Evolutionary conservation across 345 rosid genomes (phyloP).

Genomic region (Pistacia vera): DNA sequence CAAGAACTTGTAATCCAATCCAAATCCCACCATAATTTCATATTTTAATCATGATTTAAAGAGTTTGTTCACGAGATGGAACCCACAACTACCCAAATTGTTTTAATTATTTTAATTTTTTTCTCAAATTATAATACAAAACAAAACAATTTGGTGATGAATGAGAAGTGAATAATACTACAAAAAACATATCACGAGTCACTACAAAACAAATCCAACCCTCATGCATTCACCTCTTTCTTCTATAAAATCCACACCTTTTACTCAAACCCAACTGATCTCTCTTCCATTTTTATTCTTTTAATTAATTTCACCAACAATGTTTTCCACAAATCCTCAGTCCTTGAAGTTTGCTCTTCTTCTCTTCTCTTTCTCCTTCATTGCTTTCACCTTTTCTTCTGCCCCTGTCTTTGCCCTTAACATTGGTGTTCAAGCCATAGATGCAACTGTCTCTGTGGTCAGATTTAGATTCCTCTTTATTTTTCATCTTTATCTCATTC

Average conservation of each 20-base stretch:
- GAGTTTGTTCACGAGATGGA: slow-evolving; percentile 21
- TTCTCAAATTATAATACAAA: background rate
- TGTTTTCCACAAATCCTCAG: background rate
- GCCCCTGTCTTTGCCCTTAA: slow-evolving; percentile 54
- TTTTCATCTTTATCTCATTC: background rate
- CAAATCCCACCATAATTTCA: too few species aligned
- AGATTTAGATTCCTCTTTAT: slow-evolving; percentile 12
- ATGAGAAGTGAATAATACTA: slow-evolving; percentile 21
- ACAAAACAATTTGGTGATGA: too few species aligned
- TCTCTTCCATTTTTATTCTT: background rate
- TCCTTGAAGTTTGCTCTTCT: slow-evolving; percentile 25
- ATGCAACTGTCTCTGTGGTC: slow-evolving; percentile 57
- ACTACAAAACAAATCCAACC: slow-evolving; percentile 35
- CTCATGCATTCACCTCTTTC: background rate
- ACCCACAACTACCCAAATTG: slow-evolving; percentile 19
- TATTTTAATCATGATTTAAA: background rate
- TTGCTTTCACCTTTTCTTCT: slow-evolving; percentile 24
- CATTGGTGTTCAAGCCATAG: slow-evolving; percentile 62
- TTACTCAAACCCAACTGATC: background rate
- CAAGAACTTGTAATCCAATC: too few species aligned
- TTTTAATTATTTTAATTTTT: background rate
- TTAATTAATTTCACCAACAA: slow-evolving; percentile 18
- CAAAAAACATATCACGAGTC: slow-evolving; percentile 51
- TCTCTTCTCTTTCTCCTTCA: slow-evolving; percentile 10
- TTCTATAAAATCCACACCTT: background rate